phyloP scores from a whole-genome alignment of 495 filamentous ascomycete species.

The Monascus purpureus region DNA sequence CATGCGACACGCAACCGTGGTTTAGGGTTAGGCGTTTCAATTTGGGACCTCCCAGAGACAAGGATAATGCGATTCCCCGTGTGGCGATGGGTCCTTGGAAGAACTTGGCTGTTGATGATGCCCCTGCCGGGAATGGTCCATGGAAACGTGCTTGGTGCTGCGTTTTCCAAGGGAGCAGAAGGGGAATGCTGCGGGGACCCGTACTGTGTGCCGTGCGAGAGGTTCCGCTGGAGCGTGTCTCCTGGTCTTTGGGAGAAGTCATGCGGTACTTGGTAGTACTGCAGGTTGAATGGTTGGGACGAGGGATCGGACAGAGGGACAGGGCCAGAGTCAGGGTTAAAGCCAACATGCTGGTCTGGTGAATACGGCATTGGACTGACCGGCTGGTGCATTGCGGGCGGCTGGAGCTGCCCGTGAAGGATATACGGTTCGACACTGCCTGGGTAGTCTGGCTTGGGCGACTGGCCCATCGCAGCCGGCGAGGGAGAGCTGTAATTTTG shows the following conservation, averaged over 20 bases:
- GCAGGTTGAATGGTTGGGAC: conserved; percentile 6
- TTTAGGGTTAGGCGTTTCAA: too few relatives aligned
- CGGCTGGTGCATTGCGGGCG: conserved; percentile 1
- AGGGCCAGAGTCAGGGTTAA: conserved; percentile 2
- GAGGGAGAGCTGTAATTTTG: conserved; percentile 9
- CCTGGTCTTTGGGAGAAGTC: conserved; percentile 3
- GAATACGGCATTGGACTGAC: conserved; percentile 3
- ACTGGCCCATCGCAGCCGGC: conserved; percentile 9
- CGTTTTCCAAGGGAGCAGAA: conserved; percentile 9
- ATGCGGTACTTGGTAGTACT: conserved; percentile 4
- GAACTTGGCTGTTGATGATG: background rate
- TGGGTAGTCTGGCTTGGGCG: conserved; percentile 9
- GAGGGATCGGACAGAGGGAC: conserved; percentile 2
- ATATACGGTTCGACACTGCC: conserved; percentile 9
- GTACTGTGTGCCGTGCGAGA: conserved; percentile 4
- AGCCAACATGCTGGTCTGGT: conserved; percentile 4
- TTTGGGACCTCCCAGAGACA: background rate
- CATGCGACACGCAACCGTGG: too few relatives aligned
- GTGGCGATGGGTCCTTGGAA: background rate
- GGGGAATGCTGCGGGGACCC: conserved; percentile 4
- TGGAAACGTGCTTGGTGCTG: background rate
- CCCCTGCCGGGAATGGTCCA: background rate
- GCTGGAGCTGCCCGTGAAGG: conserved; percentile 8
- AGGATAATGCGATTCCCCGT: background rate
- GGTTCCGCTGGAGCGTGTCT: conserved; percentile 4